These are phyloP conservation scores for Circinella umbellata DNA, from an alignment of 371 early-diverging fungal genomes.

Conservation along the genomic window DNA sequence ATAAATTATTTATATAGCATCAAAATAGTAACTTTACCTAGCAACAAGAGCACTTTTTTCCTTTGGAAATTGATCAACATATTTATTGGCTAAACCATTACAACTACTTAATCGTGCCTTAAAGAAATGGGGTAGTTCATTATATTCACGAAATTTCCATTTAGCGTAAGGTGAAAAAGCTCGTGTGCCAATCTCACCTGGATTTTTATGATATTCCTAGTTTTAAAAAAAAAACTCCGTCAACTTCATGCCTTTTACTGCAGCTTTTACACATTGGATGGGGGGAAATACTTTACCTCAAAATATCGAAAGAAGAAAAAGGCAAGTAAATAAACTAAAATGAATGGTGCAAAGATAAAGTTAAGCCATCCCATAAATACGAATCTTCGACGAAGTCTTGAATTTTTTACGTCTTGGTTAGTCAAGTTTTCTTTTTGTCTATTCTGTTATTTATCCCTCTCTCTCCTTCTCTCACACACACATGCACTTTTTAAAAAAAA, in stretches of 20 bases:
- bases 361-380: conserved; percentile 87
- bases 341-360: conserved; percentile 85
- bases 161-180: conserved; percentile 85
- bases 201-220: conserved; percentile 89
- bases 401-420: not conserved
- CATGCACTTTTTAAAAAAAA: too few species aligned
- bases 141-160: conserved; percentile 96
- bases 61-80: conserved; percentile 91
- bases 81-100: conserved; percentile 76
- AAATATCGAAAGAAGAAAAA: conserved; percentile 94
- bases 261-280: too few species aligned
- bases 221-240: not conserved
- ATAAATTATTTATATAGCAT: not conserved
- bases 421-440: not conserved
- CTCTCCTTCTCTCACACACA: not conserved
- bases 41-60: conserved; percentile 79
- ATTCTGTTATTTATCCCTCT: not conserved
- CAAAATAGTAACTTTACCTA: conserved; percentile 43
- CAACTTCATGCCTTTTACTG: not conserved
- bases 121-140: conserved; percentile 94
- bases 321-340: conserved; percentile 80
- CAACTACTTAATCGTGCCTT: conserved; percentile 75
- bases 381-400: conserved; percentile 81
- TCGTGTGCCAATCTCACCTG: conserved; percentile 81
- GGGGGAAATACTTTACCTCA: conserved; percentile 63